A percentile compares a stretch with the other conserved stretches of the same genome.
These are phyloP conservation scores for Lodderomyces pseudojiufengensis DNA, from an alignment of 1,139 yeast genomes.

Conservation along the genomic window DNA sequence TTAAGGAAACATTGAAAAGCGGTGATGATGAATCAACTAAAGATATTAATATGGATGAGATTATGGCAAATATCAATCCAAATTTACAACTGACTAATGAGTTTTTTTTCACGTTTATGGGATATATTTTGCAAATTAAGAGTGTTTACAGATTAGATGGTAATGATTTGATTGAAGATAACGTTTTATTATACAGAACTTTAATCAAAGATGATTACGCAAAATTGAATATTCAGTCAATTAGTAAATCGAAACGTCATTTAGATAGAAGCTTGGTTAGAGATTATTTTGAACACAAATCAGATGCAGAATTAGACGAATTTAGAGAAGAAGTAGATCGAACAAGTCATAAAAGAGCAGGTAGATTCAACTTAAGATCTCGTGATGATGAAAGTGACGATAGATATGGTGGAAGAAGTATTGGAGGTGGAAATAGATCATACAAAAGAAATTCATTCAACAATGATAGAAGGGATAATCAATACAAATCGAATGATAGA, in stretches of 20 bases:
- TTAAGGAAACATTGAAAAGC: slow-evolving; percentile 27
- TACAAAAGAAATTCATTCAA: slow-evolving; percentile 3
- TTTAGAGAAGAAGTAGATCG: background rate
- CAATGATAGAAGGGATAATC: slow-evolving; percentile 1
- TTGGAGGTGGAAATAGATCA: slow-evolving; percentile 3
- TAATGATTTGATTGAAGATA: slow-evolving; percentile 8
- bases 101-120: slow-evolving; percentile 27
- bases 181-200: slow-evolving; percentile 12
- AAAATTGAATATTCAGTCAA: slow-evolving; percentile 9
- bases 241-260: background rate
- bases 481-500: background rate
- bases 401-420: background rate
- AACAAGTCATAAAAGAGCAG: background rate
- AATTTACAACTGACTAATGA: slow-evolving; percentile 15
- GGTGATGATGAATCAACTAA: slow-evolving; percentile 9
- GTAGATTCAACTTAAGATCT: background rate
- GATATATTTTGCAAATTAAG: slow-evolving; percentile 30
- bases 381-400: background rate
- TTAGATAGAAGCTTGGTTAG: slow-evolving; percentile 5
- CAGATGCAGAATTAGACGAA: background rate
- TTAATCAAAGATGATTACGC: slow-evolving; percentile 15
- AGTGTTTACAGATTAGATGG: slow-evolving; percentile 23
- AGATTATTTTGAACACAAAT: slow-evolving; percentile 4
- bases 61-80: slow-evolving; percentile 14
- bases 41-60: slow-evolving; percentile 6